Evolutionary conservation across 176 grass and related monocot species (phyloP).

Genomic region (barley (Hordeum vulgare)): MorexV3_pseudomolecules_assembly NC_058520.1:38003402-38003901

Average conservation of each 20-base stretch:
- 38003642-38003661: not conserved
- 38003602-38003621: not conserved
- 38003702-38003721: conserved; percentile 33
- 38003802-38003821: not conserved
- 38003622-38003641: not conserved
- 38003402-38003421: conserved; percentile 30
- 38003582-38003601: not conserved
- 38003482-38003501: not conserved
- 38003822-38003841: not conserved
- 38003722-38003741: not conserved
- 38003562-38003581: not conserved
- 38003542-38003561: not conserved
- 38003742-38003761: not conserved
- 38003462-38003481: not conserved
- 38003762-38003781: not conserved
- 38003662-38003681: not conserved
- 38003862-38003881: not conserved
- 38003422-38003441: conserved; percentile 23
- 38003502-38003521: not conserved
- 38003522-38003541: not conserved
- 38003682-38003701: conserved; percentile 3
- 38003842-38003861: not conserved
- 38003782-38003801: not conserved
- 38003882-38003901: not conserved
- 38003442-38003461: not conserved